Evolutionary conservation across 768 basidiomycete genomes (phyloP).

Genomic region (Leccinum subtestaceum): DNA sequence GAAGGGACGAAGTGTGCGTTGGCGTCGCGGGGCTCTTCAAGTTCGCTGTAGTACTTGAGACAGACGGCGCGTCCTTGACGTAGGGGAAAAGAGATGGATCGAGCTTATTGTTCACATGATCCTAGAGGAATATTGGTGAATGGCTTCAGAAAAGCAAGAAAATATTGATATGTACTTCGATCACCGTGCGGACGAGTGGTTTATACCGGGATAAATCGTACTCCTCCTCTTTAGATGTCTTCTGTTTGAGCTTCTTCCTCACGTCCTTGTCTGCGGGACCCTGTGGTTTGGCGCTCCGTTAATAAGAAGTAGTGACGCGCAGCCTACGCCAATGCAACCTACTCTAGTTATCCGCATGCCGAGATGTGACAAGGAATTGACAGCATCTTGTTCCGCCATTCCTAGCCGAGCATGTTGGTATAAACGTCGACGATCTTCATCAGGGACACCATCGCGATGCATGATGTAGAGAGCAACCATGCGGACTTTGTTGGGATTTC

Average conservation of each 20-base stretch:
- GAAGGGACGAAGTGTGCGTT: conserved; percentile 68
- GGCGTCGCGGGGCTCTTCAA: conserved; percentile 44
- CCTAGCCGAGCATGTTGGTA: conserved; percentile 93
- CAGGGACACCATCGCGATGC: conserved; percentile 95
- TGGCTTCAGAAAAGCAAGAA: background rate
- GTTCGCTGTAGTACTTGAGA: conserved; percentile 43
- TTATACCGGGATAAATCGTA: conserved; percentile 96
- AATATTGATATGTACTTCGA: conserved; percentile 60
- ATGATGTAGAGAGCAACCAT: conserved; percentile 95
- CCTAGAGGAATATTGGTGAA: conserved; percentile 44
- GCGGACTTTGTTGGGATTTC: conserved; percentile 90
- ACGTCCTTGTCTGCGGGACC: conserved; percentile 71
- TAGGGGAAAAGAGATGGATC: conserved; percentile 85
- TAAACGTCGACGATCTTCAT: conserved; percentile 90
- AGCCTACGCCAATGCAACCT: conserved; percentile 20
- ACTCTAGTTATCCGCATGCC: conserved; percentile 86
- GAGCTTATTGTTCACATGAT: conserved; percentile 75
- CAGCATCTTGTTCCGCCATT: conserved; percentile 87
- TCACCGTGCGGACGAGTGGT: conserved; percentile 72
- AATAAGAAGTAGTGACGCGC: background rate
- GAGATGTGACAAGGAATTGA: conserved; percentile 80
- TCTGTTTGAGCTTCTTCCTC: conserved; percentile 81
- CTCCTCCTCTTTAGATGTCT: conserved; percentile 75
- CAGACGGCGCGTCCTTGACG: conserved; percentile 72
- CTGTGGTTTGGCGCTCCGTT: conserved; percentile 36